Evolutionary conservation across 768 basidiomycete genomes (phyloP), one percentile per base, ranked within the genome.

Genomic region (Hygrophorus pudorinus): DNA sequence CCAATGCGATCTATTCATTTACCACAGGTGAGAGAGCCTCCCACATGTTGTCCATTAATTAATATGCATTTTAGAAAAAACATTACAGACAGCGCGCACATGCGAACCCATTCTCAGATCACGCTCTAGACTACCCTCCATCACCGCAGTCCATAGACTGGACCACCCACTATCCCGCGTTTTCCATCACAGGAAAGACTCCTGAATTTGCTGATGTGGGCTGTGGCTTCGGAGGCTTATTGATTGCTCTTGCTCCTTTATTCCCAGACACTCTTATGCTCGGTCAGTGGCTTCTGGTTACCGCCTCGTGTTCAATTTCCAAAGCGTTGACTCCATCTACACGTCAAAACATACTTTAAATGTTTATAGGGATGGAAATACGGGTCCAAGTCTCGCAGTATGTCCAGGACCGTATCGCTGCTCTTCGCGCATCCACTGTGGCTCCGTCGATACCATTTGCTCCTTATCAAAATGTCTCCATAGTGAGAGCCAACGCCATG

Each of bases 171-270:
- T 98, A 81, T 64, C 93, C 94, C 0, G 71, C 77, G 21, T 85
- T 79, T 58, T 60, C 66, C 24, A 62, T 57, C 17, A 59, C 71
- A 28, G 70, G 70, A 33, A 85, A 85, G 56, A 64, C 66, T 8
- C 93, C 96, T 36, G 90, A 93, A 63, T 96, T 92, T 56, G 96
- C 90, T 3, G 96, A 99, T 62, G 79, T 99, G 29, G 96, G 96
- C 0, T 99, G 96, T 60, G 96, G 96, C 34, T 99, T 98, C 56
- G 96, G 96, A 11, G 96, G 96, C 12, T 76, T 99, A 32, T 68
- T 94, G 48, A 85, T 93, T 51, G 65, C 85, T 3, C 77, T 99
- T 12, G 89, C 92, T 0, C 91, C 92, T 5, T 66, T 89, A 30
- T 96, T 85, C 56, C 96, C 96, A 5, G 81, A 94, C 51, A 86